Evolutionary conservation across 1,284 basidiomycete genomes (phyloP).

Genomic region (Limonomyces culmigenus): DNA sequence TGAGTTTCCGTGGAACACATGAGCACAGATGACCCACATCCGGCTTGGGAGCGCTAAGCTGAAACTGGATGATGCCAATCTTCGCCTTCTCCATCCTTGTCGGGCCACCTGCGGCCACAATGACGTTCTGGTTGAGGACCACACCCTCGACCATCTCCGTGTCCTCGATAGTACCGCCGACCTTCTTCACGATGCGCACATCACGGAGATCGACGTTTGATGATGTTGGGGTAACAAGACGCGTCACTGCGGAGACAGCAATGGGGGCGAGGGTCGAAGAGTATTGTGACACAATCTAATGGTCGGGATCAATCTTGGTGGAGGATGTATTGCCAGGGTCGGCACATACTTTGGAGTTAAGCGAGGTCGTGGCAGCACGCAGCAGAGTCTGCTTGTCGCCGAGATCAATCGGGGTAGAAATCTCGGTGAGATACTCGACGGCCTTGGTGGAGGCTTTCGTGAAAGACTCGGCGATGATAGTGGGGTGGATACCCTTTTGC

Average conservation of each 20-base stretch:
- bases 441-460: conserved; percentile 84
- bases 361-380: conserved; percentile 85
- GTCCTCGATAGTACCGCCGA: conserved; percentile 98
- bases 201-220: conserved; percentile 94
- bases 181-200: conserved; percentile 94
- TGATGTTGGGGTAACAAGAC: conserved; percentile 72
- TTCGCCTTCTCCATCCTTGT: conserved; percentile 97
- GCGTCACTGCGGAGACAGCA: conserved; percentile 90
- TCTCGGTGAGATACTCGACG: conserved; percentile 88
- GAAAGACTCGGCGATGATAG: conserved; percentile 94
- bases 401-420: conserved; percentile 87
- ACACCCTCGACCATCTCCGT: conserved; percentile 95
- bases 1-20: conserved; percentile 3
- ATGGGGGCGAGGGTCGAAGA: conserved; percentile 95
- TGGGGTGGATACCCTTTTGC: conserved; percentile 94
- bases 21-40: conserved; percentile 43
- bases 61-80: conserved; percentile 98
- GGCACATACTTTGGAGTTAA: conserved; percentile 79
- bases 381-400: conserved; percentile 78
- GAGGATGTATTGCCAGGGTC: neutral
- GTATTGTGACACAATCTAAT: conserved; percentile 95
- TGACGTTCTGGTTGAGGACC: conserved; percentile 90
- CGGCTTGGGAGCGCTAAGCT: conserved; percentile 93
- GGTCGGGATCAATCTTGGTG: neutral
- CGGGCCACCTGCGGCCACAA: conserved; percentile 82